Base-by-base conservation (phyloP, 352 stramenopile genomes). In the Phytopythium cucurbitacearum region DNA sequence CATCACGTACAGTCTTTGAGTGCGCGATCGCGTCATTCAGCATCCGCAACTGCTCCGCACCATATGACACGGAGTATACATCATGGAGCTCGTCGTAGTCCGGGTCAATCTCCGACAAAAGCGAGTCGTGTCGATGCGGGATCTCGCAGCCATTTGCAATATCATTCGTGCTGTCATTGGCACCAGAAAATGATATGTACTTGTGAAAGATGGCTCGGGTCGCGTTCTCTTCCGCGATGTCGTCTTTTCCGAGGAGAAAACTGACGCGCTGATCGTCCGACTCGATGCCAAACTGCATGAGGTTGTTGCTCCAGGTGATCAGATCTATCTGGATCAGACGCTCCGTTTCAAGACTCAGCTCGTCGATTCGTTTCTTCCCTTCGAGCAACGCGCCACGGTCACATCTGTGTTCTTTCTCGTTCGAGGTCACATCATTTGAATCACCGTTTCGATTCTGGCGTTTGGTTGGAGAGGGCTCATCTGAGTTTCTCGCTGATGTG, bases 251-350 rank as follows among this genome's bases (percentile, higher is more conserved):
- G 8, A 93, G 53, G 21, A 89, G 86, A 48, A 93, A 93, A 46
- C 76, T 86, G 21, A 88, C 57, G 0, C 68, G 76, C 39, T 91
- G 76, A 4, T 68, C 56, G 38, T 67, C 59, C 1, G 71, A 84
- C 42, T 93, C 80, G 50, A 93, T 89, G 32, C 78, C 83, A 57
- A 88, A 91, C n/a, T 72, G 69, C 46, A 56, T 59, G 49, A 93
- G 84, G 13, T 87, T 71, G 21, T 83, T 67, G 15, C 84, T 75
- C 58, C 81, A 76, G 9, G 76, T 77, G n/a, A 73, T 77, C 41
- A 93, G 59, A 33, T 90, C 58, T 34, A 65, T 67, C 11, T 70
- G 65, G 33, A 91, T 54, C 4, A 60, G 67, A 8, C 5, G 52
- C 33, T 85, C 65, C 13, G 86, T 65, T 15, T 68, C 66, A 7